These are phyloP conservation scores for Dipodascopsis uninucleata DNA, from an alignment of 805 yeast species.

Conservation along the genomic window DNA sequence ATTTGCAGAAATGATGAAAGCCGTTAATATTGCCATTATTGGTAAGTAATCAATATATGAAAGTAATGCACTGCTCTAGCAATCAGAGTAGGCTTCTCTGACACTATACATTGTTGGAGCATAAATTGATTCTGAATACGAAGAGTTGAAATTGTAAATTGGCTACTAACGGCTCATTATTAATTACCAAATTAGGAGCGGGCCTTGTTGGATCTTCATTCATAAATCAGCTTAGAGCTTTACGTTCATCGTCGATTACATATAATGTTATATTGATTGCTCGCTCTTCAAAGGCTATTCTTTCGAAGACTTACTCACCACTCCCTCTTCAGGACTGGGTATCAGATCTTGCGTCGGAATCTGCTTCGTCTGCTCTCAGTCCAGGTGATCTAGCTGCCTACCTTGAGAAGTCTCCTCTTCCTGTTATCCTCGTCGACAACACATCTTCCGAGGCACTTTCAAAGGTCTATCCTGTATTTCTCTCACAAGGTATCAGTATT, in stretches of 20 bases:
- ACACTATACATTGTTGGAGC: neutral
- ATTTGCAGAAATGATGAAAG: slow-evolving; percentile 42
- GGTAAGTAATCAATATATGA: slow-evolving; percentile 40
- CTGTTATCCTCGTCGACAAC: slow-evolving; percentile 87
- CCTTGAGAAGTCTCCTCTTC: slow-evolving; percentile 62
- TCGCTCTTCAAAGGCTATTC: slow-evolving; percentile 64
- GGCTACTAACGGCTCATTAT: neutral
- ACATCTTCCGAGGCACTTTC: slow-evolving; percentile 84
- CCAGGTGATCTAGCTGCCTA: slow-evolving; percentile 57
- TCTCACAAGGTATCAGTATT: slow-evolving; percentile 76
- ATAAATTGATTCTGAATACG: too few relatives aligned
- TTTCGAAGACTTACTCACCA: slow-evolving; percentile 67
- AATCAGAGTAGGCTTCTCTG: neutral
- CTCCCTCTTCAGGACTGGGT: slow-evolving; percentile 62
- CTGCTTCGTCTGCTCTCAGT: slow-evolving; percentile 47
- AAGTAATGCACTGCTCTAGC: neutral
- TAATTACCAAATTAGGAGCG: slow-evolving; percentile 53
- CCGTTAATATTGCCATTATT: slow-evolving; percentile 66
- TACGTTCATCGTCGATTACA: slow-evolving; percentile 45
- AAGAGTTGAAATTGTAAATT: neutral
- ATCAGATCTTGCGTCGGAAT: slow-evolving; percentile 44
- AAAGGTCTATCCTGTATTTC: slow-evolving; percentile 66
- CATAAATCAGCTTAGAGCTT: slow-evolving; percentile 53
- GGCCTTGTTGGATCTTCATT: slow-evolving; percentile 96
- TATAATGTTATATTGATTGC: slow-evolving; percentile 81